Base-by-base conservation (phyloP, 1,139 yeast genomes). In the Yueomyces sp. region DNA sequence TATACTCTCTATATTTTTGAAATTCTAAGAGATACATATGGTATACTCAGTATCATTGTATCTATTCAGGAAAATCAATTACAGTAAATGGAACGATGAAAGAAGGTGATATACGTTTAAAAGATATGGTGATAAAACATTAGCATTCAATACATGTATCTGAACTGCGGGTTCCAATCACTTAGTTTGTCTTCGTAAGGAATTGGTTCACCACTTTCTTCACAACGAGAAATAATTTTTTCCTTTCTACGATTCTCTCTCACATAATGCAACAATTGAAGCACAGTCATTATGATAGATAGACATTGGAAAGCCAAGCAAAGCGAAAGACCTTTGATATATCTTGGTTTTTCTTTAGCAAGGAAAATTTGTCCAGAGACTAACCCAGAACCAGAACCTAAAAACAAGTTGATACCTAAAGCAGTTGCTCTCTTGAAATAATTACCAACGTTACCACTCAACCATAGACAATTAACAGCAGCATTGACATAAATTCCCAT, bases 161-260 rank as follows among this genome's bases (percentile, higher is more conserved):
- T 56, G 58, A 79, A 81, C 36, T 66, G 65, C 1, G 94, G 94
- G 52, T 73, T 74, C 50, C 72, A 62, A 58, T 84, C 95, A 48
- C 93, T 57, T 40, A 71, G 71, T 54, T 74, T 69, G 43, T 72
- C 73, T n/a, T 67, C 64, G 6, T 64, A 50, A 27, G 69, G 69
- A 62, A 75, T 75, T 46, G 73, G 65, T 43, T 65, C 66, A 40
- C 59, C 65, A 54, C 62, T 59, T 7, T 52, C 57, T 25, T 51
- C 53, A 25, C 62, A 54, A 38, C 56, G 54, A 19, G 49, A 48
- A 29, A 57, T 54, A 9, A 55, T 53, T 8, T 47, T 49, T 39
- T 50, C 49, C 50, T 78, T 78, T 46, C 64, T 54, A 36, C 54
- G 60, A 52, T 76, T 76, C 48, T 67, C 62, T 50, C 68, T 62